Evolutionary conservation across 495 filamentous ascomycete species (phyloP), one percentile per base, ranked within the genome.

Genomic region (Penicillium lagena): DNA sequence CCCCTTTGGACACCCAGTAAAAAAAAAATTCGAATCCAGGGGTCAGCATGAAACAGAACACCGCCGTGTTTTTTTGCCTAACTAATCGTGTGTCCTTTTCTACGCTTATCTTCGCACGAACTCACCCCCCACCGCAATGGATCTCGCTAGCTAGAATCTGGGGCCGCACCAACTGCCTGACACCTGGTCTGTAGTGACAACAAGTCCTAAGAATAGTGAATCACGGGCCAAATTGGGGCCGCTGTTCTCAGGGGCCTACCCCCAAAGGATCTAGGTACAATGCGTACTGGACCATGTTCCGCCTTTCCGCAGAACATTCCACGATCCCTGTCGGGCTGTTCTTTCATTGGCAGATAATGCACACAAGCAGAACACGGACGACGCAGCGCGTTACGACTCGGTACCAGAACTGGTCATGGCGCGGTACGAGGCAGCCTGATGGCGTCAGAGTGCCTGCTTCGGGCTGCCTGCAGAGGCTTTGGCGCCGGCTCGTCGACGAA

Each of bases 141-240:
- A 55, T 52, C 54, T 58, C 55, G 55, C 55, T 59, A 59, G 56
- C 22, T 42, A 34, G 54, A 60, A 60, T 52, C 57, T 60, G 57
- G 57, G 57, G 57, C 57, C 57, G 57, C 54, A 58, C 48, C 50
- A 49, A 35, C 45, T 22, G 4, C 42, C 51, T 47, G 40, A 53
- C 35, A 50, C 34, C 33, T 50, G 30, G 34, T 31, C 29, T n/a
- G 31, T 42, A 22, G 22, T 3, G 2, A 22, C 22, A 22, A 22
- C 22, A 22, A 22, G 22, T 22, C 22, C 22, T 22, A 22, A 22
- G 22, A 22, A 22, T 22, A 22, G 22, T 22, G 3, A 22, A 22
- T 6, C 22, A 22, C 0, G 22, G 22, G 22, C 22, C 22, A 6
- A 22, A 22, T 22, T 22, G 22, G 22, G 22, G 22, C 22, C 22